Evolutionary conservation across 352 stramenopile genomes (phyloP).

Genomic region (Globisporangium apiculatum): DNA sequence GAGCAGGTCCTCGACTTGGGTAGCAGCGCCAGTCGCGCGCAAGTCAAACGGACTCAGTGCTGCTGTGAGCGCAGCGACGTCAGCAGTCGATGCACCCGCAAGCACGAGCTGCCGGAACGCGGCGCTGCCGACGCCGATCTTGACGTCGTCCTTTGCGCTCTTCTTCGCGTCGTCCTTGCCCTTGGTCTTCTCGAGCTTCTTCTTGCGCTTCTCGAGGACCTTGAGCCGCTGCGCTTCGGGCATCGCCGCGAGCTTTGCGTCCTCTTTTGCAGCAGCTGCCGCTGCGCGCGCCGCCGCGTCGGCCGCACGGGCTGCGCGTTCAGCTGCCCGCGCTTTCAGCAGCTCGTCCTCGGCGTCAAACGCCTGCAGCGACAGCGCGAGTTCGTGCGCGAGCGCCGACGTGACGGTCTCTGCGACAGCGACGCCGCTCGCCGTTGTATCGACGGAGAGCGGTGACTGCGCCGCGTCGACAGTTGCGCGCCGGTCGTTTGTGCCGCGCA

Average conservation of each 20-base stretch:
- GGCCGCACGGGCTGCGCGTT: slow-evolving; percentile 57
- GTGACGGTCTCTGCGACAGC: slow-evolving; percentile 42
- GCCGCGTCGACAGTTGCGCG: slow-evolving; percentile 19
- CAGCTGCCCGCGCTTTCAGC: slow-evolving; percentile 40
- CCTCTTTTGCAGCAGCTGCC: slow-evolving; percentile 67
- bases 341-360: slow-evolving; percentile 57
- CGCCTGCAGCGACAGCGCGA: slow-evolving; percentile 40
- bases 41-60: slow-evolving; percentile 57
- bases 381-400: slow-evolving; percentile 34
- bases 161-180: slow-evolving; percentile 75
- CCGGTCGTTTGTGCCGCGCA: slow-evolving; percentile 49
- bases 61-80: slow-evolving; percentile 6
- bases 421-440: slow-evolving; percentile 19
- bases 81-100: not conserved
- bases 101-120: slow-evolving; percentile 49
- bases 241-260: slow-evolving; percentile 79
- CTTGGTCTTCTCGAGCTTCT: slow-evolving; percentile 82
- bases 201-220: slow-evolving; percentile 71
- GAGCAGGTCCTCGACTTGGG: slow-evolving; percentile 62
- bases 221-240: slow-evolving; percentile 66
- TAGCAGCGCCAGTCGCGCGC: slow-evolving; percentile 27
- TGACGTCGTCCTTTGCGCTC: slow-evolving; percentile 53
- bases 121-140: slow-evolving; percentile 57
- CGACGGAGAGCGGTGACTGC: slow-evolving; percentile 7
- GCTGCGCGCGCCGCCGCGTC: slow-evolving; percentile 65